A percentile compares a stretch with the other conserved stretches of the same genome.
Conservation (phyloP, 2,329 filamentous ascomycete species). For the Monosporascus sp. region DNA sequence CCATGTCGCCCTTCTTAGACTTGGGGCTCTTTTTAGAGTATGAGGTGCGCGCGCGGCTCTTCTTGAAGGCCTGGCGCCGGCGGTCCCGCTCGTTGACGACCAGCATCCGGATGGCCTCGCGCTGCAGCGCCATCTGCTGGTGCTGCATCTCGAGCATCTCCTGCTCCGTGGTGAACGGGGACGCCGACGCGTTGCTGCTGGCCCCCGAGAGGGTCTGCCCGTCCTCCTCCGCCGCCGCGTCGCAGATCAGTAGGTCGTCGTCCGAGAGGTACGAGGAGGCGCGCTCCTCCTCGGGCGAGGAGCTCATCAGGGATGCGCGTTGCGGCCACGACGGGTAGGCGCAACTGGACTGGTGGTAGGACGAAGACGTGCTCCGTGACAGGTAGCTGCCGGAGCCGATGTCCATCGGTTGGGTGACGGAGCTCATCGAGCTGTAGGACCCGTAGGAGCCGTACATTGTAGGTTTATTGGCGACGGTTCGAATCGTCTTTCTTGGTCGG, state of each 20-base stretch:
- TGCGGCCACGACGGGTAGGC: constrained; percentile 39
- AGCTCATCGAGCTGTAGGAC: constrained; percentile 31
- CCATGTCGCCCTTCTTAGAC: constrained; percentile 44
- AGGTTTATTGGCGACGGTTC: neutral
- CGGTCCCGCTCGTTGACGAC: constrained; percentile 50
- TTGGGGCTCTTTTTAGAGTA: constrained; percentile 44
- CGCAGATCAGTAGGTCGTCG: constrained; percentile 55
- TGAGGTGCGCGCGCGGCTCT: constrained; percentile 24
- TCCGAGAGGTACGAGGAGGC: constrained; percentile 56
- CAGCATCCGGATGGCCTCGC: constrained; percentile 45
- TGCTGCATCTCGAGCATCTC: constrained; percentile 46
- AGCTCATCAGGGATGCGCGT: constrained; percentile 28
- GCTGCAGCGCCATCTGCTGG: constrained; percentile 45
- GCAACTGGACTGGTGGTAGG: constrained; percentile 28
- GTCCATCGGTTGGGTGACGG: constrained; percentile 25
- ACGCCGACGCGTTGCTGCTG: constrained; percentile 38
- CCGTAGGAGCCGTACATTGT: constrained; percentile 29
- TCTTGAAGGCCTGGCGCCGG: constrained; percentile 32
- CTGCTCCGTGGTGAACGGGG: constrained; percentile 37
- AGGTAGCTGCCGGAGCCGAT: constrained; percentile 25
- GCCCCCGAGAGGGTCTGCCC: constrained; percentile 38
- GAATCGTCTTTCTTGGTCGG: neutral
- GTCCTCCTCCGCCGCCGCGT: constrained; percentile 44
- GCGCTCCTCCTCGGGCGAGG: constrained; percentile 29
- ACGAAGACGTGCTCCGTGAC: constrained; percentile 11